These are phyloP conservation scores for Epichloe brachyelytri DNA, from an alignment of 2,329 filamentous ascomycete species.

Conservation along the genomic window DNA sequence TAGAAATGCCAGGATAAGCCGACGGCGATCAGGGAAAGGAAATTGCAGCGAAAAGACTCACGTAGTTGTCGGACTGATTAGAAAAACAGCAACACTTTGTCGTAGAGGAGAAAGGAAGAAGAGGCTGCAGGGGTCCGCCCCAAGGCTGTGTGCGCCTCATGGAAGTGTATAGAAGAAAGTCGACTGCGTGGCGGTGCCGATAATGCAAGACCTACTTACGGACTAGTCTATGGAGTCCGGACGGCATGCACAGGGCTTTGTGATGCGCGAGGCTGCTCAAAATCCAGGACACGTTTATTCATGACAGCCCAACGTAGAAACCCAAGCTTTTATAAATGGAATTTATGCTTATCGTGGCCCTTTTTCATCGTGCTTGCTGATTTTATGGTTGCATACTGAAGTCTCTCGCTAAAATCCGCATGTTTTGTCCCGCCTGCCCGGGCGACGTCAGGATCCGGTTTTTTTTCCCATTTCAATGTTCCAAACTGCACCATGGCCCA, in stretches of 20 bases:
- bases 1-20: background rate
- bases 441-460: slow-evolving; percentile 1
- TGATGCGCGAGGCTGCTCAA: background rate
- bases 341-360: background rate
- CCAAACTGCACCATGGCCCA: no score
- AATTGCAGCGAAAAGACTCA: slow-evolving; percentile 1
- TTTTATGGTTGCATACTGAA: background rate
- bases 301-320: background rate
- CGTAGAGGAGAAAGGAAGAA: slow-evolving; percentile 6
- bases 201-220: slow-evolving; percentile 4
- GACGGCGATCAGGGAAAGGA: background rate
- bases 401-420: background rate
- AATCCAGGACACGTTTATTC: background rate
- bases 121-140: slow-evolving; percentile 17
- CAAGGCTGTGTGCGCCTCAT: slow-evolving; percentile 25
- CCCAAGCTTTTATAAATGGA: no score
- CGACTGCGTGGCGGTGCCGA: slow-evolving; percentile 26
- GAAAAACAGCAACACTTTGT: background rate
- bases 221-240: background rate
- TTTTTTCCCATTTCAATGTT: background rate
- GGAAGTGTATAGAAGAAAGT: slow-evolving; percentile 30
- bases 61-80: background rate
- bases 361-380: background rate
- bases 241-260: background rate
- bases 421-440: background rate